phyloP scores from a whole-genome alignment of 208 protist genomes.

The Trypanosoma avium region DNA sequence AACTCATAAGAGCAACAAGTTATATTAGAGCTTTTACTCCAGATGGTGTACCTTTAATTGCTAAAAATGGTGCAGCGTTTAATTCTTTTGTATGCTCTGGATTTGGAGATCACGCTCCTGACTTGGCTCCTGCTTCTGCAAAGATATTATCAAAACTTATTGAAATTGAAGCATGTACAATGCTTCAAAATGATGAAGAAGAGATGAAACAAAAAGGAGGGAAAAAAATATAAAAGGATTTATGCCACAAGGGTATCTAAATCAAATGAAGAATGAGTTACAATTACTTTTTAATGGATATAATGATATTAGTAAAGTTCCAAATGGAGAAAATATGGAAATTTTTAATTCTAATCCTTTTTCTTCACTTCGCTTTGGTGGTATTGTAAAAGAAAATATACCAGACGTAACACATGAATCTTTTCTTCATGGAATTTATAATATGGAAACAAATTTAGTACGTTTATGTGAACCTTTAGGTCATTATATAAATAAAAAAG shows the following conservation, averaged over 20 bases:
- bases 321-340: constrained; percentile 13
- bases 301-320: constrained; percentile 10
- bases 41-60: constrained; percentile 76
- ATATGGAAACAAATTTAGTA: constrained; percentile 33
- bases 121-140: constrained; percentile 76
- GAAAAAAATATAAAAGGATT: constrained; percentile 20
- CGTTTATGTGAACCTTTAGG: constrained; percentile 24
- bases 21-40: constrained; percentile 80
- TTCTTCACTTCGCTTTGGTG: constrained; percentile 50
- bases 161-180: constrained; percentile 48
- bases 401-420: constrained; percentile 29
- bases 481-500: constrained; percentile 27
- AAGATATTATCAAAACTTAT: constrained; percentile 77
- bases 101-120: constrained; percentile 81
- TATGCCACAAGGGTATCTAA: constrained; percentile 38
- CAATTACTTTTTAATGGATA: constrained; percentile 63
- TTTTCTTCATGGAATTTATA: constrained; percentile 31
- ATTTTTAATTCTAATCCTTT: constrained; percentile 57
- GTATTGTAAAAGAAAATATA: constrained; percentile 47
- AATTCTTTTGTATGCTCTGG: constrained; percentile 86
- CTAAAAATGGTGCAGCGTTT: constrained; percentile 67
- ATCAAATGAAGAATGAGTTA: constrained; percentile 44
- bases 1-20: constrained; percentile 11
- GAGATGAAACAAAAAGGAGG: constrained; percentile 18
- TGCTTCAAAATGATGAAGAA: constrained; percentile 51